Evolutionary conservation across 805 yeast genomes (phyloP), one percentile per base, ranked within the genome.

Genomic region (Metschnikowia sp.): DNA sequence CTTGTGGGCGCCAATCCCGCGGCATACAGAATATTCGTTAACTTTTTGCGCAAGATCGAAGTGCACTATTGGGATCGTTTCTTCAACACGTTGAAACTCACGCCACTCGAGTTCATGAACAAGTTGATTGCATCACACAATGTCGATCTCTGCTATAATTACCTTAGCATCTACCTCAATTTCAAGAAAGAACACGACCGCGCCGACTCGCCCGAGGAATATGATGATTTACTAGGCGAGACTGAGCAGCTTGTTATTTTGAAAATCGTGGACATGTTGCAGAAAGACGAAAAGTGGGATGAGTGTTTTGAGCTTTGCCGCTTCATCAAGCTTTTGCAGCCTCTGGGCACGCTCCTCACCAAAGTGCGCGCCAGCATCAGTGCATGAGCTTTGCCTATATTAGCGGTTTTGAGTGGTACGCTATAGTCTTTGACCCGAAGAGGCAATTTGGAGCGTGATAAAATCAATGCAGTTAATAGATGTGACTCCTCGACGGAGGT

Each of bases 21-120:
- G 10, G 53, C 61, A 5, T 68, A 65, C 44, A 57, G 58, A 4
- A 70, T 79, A n/a, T 74, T 72, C 45, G 67, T 79, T 39, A 78
- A 76, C 50, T 80, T 84, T 54, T 76, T 83, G 32, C 64, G 86
- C 31, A 81, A 81, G 50, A 81, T 80, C 12, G 86, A 81, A 55
- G 70, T 76, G 41, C 72, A 68, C 36, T 77, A 76, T 57, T 81
- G 86, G 86, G 43, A 62, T 4, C 60, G 58, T n/a, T 78, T 78
- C 47, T 79, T 79, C 55, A 52, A 59, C 3, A 63, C 69, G 22
- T 58, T 75, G 22, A 58, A 66, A 3, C 66, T 69, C 32, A 68
- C 74, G 0, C 84, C 83, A 2, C 64, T 76, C 12, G 66, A 68
- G 19, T 65, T 76, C 41, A 70, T 77, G 72, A 63, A 70, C 40